These are phyloP conservation scores for Anacardium occidentale DNA, from an alignment of 345 rosid genomes.

Conservation along the genomic window DNA sequence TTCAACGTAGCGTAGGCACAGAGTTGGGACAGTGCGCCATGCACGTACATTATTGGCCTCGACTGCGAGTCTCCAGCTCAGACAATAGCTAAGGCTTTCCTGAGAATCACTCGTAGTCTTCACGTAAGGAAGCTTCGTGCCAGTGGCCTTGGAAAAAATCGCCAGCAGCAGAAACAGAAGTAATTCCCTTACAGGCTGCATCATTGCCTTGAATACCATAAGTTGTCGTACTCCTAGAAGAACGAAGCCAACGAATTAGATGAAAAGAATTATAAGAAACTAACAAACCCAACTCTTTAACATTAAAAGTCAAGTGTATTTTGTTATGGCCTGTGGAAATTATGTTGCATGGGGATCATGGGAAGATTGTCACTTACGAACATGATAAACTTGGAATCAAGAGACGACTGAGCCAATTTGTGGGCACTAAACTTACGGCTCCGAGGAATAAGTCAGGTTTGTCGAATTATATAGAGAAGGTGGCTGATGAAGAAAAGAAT, in stretches of 20 bases:
- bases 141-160: slow-evolving; percentile 27
- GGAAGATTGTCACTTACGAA: not conserved
- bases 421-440: not conserved
- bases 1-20: slow-evolving; percentile 56
- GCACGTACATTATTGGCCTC: slow-evolving; percentile 73
- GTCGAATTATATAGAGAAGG: no score
- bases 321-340: not conserved
- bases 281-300: not conserved
- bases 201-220: slow-evolving; percentile 36
- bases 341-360: not conserved
- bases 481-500: no score
- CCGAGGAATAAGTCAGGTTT: not conserved
- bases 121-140: slow-evolving; percentile 1
- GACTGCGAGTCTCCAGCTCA: slow-evolving; percentile 82
- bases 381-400: not conserved
- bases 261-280: no score
- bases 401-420: not conserved
- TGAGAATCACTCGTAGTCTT: slow-evolving; percentile 1
- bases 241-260: not conserved
- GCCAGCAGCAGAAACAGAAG: slow-evolving; percentile 35
- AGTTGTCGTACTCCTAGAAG: not conserved
- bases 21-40: slow-evolving; percentile 74
- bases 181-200: slow-evolving; percentile 25
- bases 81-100: slow-evolving; percentile 45
- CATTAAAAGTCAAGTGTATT: not conserved